These are phyloP conservation scores for Berkeleyomyces basicola DNA, from an alignment of 2,329 filamentous ascomycete genomes.

Conservation along the genomic window DNA sequence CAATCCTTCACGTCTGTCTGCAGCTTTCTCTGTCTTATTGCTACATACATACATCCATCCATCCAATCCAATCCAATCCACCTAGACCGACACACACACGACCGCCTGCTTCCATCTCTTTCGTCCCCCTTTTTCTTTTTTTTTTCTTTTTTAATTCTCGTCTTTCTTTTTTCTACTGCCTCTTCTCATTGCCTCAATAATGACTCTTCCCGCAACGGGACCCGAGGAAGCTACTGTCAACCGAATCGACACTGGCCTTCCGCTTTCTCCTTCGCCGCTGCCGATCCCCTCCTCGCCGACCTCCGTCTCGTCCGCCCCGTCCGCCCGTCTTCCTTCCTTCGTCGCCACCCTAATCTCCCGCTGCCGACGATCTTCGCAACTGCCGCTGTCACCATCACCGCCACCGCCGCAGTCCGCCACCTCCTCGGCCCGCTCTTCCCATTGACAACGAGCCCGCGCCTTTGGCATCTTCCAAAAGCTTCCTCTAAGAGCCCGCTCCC, in stretches of 20 bases:
- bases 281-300: background rate
- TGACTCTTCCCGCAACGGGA: conserved; percentile 8
- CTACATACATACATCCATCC: too few species aligned
- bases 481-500: conserved; percentile 6
- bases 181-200: conserved; percentile 4
- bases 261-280: background rate
- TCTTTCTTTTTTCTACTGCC: background rate
- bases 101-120: background rate
- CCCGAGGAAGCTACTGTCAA: conserved; percentile 2
- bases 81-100: too few species aligned
- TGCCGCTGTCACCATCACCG: background rate
- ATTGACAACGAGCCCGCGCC: conserved; percentile 13
- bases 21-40: background rate
- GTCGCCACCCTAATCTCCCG: conserved; percentile 7
- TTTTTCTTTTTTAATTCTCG: background rate
- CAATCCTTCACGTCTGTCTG: background rate
- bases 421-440: background rate
- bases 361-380: conserved; percentile 4
- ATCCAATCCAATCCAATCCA: too few species aligned
- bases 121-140: background rate
- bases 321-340: conserved; percentile 2
- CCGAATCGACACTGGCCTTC: background rate
- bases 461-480: conserved; percentile 12
- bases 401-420: background rate
- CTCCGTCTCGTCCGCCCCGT: background rate